Conservation (phyloP, 768 basidiomycete species). For the Mycena haematopus region DNA sequence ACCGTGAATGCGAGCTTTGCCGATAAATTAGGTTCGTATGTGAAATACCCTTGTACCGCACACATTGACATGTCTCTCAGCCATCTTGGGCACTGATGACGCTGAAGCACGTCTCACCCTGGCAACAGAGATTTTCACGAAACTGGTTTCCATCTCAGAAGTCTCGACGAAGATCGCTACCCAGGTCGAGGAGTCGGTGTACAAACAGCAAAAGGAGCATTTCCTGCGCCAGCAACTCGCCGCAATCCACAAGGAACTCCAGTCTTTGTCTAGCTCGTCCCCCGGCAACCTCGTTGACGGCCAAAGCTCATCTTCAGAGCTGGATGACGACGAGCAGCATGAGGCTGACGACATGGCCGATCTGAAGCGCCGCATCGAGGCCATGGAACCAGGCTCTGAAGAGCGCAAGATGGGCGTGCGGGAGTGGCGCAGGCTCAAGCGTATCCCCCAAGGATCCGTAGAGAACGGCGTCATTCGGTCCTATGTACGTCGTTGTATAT, state of each 20-base stretch:
- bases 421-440: slow-evolving; percentile 84
- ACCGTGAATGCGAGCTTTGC: slow-evolving; percentile 67
- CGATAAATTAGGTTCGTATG: slow-evolving; percentile 74
- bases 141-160: slow-evolving; percentile 79
- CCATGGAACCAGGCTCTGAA: slow-evolving; percentile 74
- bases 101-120: slow-evolving; percentile 67
- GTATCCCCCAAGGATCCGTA: slow-evolving; percentile 89
- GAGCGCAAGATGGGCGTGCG: slow-evolving; percentile 82
- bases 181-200: slow-evolving; percentile 83
- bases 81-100: slow-evolving; percentile 65
- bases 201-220: slow-evolving; percentile 87
- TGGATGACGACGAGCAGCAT: slow-evolving; percentile 80
- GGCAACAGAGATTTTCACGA: slow-evolving; percentile 74
- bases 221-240: slow-evolving; percentile 85
- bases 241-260: slow-evolving; percentile 79
- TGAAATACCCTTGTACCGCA: slow-evolving; percentile 17
- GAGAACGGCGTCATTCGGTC: slow-evolving; percentile 89
- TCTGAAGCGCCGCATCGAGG: slow-evolving; percentile 74
- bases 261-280: slow-evolving; percentile 32
- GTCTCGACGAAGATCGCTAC: slow-evolving; percentile 82
- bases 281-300: slow-evolving; percentile 31
- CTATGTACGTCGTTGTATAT: slow-evolving; percentile 59
- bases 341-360: slow-evolving; percentile 84
- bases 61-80: slow-evolving; percentile 41
- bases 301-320: slow-evolving; percentile 50